Evolutionary conservation across 208 protist genomes (phyloP).

Genomic region (Trypanosoma avium): DNA sequence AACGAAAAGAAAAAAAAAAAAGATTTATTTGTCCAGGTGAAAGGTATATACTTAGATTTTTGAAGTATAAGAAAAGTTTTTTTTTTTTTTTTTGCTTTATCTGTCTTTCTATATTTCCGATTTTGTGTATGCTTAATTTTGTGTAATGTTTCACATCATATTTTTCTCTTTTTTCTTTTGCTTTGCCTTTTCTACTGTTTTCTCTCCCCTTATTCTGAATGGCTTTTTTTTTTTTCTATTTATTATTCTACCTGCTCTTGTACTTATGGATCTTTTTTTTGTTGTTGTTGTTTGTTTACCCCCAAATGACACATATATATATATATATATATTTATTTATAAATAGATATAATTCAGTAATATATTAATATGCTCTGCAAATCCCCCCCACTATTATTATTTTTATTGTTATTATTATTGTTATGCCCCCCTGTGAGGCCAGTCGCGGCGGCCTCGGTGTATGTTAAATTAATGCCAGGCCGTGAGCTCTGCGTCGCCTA

Average conservation of each 20-base stretch:
- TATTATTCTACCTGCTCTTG: too few species aligned
- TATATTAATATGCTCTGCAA: neutral
- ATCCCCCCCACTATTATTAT: neutral
- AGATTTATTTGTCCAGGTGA: neutral
- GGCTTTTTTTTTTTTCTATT: neutral
- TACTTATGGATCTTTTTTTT: too few species aligned
- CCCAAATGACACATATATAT: neutral
- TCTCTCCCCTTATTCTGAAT: neutral
- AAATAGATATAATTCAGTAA: neutral
- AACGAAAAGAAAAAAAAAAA: constrained; percentile 16
- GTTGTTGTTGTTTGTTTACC: neutral
- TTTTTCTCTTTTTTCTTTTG: constrained; percentile 15
- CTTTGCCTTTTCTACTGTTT: neutral
- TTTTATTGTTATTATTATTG: constrained; percentile 7
- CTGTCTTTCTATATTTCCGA: constrained; percentile 1
- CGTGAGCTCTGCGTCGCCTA: constrained; percentile 66
- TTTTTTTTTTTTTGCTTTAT: constrained; percentile 15
- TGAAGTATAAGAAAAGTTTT: too few species aligned
- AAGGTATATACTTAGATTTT: too few species aligned
- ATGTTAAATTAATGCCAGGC: constrained; percentile 66
- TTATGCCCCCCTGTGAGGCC: constrained; percentile 6
- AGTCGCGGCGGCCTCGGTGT: constrained; percentile 30
- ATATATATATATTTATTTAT: neutral
- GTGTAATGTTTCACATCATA: too few species aligned
- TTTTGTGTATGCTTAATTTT: neutral